These are phyloP conservation scores for Cryptosporidium parvum DNA, from an alignment of 169 alveolate species.

Conservation along the genomic window DNA sequence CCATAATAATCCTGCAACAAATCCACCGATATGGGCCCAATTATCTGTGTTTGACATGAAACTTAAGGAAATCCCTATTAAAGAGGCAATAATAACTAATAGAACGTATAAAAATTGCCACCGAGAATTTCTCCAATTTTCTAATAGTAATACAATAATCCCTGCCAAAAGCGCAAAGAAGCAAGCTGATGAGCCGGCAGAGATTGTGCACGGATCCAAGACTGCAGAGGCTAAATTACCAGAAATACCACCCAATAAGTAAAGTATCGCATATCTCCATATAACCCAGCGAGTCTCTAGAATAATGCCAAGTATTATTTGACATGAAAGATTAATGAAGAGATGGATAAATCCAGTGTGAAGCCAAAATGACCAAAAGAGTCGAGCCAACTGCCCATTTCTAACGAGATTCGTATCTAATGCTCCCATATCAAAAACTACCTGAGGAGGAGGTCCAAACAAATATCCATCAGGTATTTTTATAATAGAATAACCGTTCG, in stretches of 20 bases:
- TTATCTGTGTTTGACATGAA: conserved; percentile 74
- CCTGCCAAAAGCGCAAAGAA: conserved; percentile 71
- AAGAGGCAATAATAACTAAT: conserved; percentile 48
- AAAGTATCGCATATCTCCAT: conserved; percentile 60
- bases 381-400: conserved; percentile 61
- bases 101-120: conserved; percentile 64
- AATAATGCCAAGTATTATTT: conserved; percentile 50
- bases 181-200: conserved; percentile 76
- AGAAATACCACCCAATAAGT: conserved; percentile 45
- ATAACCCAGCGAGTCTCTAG: conserved; percentile 75
- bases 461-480: conserved; percentile 16
- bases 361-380: conserved; percentile 74
- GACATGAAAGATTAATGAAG: conserved; percentile 50
- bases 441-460: conserved; percentile 71
- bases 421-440: conserved; percentile 74
- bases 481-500: conserved; percentile 33
- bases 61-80: conserved; percentile 65
- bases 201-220: conserved; percentile 65
- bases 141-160: conserved; percentile 54
- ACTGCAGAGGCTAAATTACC: conserved; percentile 76
- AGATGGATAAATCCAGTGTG: conserved; percentile 65
- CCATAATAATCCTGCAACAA: conserved; percentile 67
- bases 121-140: conserved; percentile 64
- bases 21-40: conserved; percentile 77
- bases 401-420: conserved; percentile 55